phyloP scores from a whole-genome alignment of 2,329 filamentous ascomycete species.

The Fonsecaea nubica region DNA sequence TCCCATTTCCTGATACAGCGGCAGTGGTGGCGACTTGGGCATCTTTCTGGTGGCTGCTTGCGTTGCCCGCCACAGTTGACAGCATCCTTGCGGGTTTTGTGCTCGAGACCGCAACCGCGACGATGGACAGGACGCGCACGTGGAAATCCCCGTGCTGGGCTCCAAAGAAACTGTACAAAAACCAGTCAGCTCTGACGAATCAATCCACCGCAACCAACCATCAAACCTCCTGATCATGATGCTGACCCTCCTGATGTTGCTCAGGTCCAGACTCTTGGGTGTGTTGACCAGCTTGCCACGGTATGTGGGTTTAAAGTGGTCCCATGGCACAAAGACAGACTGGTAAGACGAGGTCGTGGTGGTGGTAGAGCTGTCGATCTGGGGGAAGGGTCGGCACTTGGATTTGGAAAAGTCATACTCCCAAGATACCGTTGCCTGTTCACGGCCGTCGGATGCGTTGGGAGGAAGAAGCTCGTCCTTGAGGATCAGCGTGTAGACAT shows the following conservation, averaged over 20 bases:
- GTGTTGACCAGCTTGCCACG: constrained; percentile 68
- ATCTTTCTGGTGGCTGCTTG: background rate
- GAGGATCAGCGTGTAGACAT: constrained; percentile 74
- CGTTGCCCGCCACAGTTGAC: constrained; percentile 6
- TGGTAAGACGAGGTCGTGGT: constrained; percentile 31
- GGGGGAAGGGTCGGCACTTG: constrained; percentile 31
- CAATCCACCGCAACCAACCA: constrained; percentile 2
- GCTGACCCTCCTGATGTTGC: constrained; percentile 69
- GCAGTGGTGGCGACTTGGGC: constrained; percentile 4
- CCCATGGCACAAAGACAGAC: constrained; percentile 67
- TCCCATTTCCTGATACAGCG: background rate
- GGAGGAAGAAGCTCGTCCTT: constrained; percentile 71
- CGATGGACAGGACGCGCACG: constrained; percentile 28
- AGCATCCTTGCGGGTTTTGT: constrained; percentile 13
- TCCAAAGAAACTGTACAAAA: constrained; percentile 70
- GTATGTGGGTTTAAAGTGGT: constrained; percentile 73
- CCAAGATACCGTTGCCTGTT: constrained; percentile 74
- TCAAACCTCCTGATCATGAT: constrained; percentile 80
- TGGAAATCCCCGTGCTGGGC: constrained; percentile 71
- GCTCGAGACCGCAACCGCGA: constrained; percentile 3
- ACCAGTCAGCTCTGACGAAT: constrained; percentile 33
- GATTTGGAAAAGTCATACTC: constrained; percentile 68
- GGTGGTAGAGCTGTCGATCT: background rate
- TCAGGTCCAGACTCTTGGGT: constrained; percentile 64
- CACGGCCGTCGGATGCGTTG: constrained; percentile 67